A percentile compares a stretch with the other conserved stretches of the same genome.
These are phyloP conservation scores for Acacia crassicarpa DNA, from an alignment of 306 rosid genomes.

Conservation along the genomic window DNA sequence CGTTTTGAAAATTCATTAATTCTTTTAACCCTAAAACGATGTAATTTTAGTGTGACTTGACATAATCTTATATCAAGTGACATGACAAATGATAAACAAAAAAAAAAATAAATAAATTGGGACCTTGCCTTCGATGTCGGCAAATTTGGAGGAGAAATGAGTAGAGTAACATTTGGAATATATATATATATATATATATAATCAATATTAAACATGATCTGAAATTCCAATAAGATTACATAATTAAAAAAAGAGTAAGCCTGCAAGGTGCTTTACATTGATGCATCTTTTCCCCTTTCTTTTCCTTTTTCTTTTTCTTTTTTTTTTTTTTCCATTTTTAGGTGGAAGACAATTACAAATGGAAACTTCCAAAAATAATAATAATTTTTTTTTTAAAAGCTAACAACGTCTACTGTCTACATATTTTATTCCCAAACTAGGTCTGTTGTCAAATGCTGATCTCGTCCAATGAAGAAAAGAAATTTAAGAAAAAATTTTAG, in stretches of 20 bases:
- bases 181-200: too few relatives aligned
- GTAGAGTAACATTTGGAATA: too few relatives aligned
- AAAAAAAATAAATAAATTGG: neutral
- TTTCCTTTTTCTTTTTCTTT: too few relatives aligned
- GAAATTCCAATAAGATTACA: neutral
- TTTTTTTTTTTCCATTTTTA: too few relatives aligned
- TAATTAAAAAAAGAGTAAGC: neutral
- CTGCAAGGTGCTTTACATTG: neutral
- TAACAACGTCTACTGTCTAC: neutral
- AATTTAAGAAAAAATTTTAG: neutral
- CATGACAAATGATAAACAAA: too few relatives aligned
- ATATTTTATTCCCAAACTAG: neutral
- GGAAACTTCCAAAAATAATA: neutral
- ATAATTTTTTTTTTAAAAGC: too few relatives aligned
- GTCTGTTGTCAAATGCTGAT: neutral
- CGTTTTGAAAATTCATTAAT: too few relatives aligned
- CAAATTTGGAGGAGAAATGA: neutral
- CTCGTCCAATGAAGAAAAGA: neutral
- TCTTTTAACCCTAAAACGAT: too few relatives aligned
- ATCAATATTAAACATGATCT: neutral
- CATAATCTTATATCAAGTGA: too few relatives aligned
- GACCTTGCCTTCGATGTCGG: neutral
- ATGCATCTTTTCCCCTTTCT: neutral
- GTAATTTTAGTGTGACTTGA: too few relatives aligned
- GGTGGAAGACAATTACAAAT: neutral